These are phyloP conservation scores for Heliamphora pulchella DNA, from an alignment of 179 eudicot genomes.

Conservation along the genomic window DNA sequence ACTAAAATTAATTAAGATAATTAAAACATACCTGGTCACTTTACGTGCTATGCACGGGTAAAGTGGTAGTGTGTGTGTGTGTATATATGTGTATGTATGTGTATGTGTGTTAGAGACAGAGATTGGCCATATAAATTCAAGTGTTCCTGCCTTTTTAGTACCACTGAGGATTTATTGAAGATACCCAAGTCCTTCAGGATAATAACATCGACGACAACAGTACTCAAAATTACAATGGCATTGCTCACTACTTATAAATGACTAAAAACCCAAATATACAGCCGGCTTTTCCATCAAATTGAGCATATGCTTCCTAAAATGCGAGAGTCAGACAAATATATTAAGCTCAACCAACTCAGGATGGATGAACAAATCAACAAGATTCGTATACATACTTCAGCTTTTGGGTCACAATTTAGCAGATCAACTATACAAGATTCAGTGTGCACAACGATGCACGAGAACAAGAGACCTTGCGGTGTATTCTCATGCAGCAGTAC, in stretches of 20 bases:
- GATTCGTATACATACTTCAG: background rate
- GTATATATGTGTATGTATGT: no score
- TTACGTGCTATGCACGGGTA: no score
- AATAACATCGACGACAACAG: no score
- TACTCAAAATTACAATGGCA: background rate
- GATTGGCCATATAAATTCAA: no score
- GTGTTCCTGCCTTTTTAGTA: no score
- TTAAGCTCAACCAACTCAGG: background rate
- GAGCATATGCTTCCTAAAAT: background rate
- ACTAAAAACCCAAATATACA: background rate
- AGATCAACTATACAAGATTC: background rate
- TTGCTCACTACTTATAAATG: background rate
- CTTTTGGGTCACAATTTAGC: background rate
- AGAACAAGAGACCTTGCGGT: no score
- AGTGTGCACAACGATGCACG: no score
- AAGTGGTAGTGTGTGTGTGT: no score
- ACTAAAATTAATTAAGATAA: no score
- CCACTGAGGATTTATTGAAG: background rate
- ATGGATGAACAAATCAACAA: background rate
- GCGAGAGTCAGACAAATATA: background rate
- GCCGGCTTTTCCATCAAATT: background rate
- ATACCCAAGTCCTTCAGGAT: background rate
- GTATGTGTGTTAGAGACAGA: no score
- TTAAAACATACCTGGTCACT: no score
- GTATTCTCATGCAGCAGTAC: conserved; percentile 26